Base-by-base conservation (phyloP, 2,329 filamentous ascomycete species). In the Botryotinia convoluta region DNA sequence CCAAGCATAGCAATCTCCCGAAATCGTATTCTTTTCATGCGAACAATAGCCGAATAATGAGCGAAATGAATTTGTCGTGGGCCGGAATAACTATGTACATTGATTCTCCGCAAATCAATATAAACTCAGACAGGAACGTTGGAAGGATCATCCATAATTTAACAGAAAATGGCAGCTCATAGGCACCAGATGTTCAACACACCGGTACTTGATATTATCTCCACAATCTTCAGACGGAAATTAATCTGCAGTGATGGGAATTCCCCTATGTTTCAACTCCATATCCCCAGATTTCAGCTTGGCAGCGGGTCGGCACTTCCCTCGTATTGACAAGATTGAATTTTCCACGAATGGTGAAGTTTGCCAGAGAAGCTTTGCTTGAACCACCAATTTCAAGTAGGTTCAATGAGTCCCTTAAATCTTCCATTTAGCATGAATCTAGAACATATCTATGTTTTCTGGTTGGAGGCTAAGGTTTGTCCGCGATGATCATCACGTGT, bases 401-500 rank as follows among this genome's bases (percentile, higher is more conserved):
- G 14, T 42, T 64, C 18, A 14, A 35, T 26, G 22, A 45, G 39
- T 10, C 12, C 42, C 32, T 51, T 39, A 14, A 68, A 57, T 68
- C 26, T 68, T 68, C 35, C 48, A 42, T 68, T 68, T 68, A 42
- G 59, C 32, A 64, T 62, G 29, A 64, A 71, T 64, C 54, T 54
- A 64, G 42, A 71, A 39, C 45, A 29, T 18, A 29, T 44, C n/a
- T 35, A 29, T 37, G 57, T 32, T 26, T 37, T 70, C 68, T 63
- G 68, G 42, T 70, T 70, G 68, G 68, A 63, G 69, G 69, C 26
- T 3, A n/a, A 22, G 35, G 39, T 48, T 71, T 64, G 32, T 64
- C 69, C 69, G 69, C 32, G 44, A 71, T 4, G 26, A 29, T 63
- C 26, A 39, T 64, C 69, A 64, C 57, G 57, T 51, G 57, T 51